Conservation (phyloP, 179 eudicot genomes). For the Silene coronaria region DNA sequence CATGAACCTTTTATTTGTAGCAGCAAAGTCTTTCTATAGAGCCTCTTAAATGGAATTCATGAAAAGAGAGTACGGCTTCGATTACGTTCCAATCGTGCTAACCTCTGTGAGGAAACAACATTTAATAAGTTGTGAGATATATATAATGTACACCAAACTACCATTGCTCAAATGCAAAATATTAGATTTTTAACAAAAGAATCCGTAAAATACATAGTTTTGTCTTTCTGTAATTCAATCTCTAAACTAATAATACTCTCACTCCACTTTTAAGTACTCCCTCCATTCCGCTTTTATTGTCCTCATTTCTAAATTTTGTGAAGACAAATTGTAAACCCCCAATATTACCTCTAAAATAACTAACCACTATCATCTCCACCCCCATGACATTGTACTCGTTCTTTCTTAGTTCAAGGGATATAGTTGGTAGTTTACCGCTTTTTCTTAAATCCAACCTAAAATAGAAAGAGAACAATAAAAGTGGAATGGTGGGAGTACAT, state of each 20-base stretch:
- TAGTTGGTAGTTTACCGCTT: no score
- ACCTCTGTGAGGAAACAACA: slow-evolving; percentile 51
- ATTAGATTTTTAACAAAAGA: background rate
- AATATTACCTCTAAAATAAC: no score
- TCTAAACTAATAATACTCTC: background rate
- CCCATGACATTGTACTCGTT: no score
- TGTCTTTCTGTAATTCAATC: background rate
- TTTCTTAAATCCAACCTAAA: no score
- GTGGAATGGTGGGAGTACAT: no score
- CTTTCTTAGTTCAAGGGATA: no score
- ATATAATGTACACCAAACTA: background rate
- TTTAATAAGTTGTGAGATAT: background rate
- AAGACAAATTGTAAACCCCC: no score
- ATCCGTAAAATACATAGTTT: background rate
- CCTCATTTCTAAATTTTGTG: no score
- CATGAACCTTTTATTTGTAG: background rate
- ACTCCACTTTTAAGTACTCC: background rate
- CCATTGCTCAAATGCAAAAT: slow-evolving; percentile 6
- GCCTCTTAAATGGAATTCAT: slow-evolving; percentile 19
- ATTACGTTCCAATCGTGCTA: slow-evolving; percentile 87
- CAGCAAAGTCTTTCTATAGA: background rate
- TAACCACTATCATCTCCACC: no score
- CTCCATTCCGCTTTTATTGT: no score
- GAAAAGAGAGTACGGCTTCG: slow-evolving; percentile 66
- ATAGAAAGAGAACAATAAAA: no score